phyloP scores from a whole-genome alignment of 2,329 filamentous ascomycete species.

The Clonostachys sp. region DNA sequence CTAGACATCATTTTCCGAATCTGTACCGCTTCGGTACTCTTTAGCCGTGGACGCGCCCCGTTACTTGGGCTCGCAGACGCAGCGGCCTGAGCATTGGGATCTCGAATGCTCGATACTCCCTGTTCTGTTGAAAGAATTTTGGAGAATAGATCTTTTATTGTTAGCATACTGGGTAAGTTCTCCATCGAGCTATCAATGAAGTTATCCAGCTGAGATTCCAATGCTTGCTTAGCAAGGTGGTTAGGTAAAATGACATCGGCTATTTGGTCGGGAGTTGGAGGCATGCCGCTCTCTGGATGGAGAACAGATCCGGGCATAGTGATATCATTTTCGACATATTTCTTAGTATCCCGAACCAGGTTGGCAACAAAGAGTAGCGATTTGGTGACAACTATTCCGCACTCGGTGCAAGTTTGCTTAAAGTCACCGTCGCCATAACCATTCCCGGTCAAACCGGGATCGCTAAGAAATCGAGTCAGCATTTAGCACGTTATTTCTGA shows the following conservation, averaged over 20 bases:
- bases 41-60: no score
- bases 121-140: no score
- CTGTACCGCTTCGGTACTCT: no score
- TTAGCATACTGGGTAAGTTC: no score
- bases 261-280: conserved; percentile 11
- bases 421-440: conserved; percentile 60
- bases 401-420: conserved; percentile 39
- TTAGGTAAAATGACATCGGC: background rate
- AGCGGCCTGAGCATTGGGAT: no score
- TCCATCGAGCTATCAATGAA: background rate
- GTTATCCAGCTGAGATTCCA: background rate
- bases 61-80: no score
- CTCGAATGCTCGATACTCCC: no score
- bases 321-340: conserved; percentile 16
- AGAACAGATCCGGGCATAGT: conserved; percentile 69
- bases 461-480: conserved; percentile 1
- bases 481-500: no score
- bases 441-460: no score
- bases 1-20: conserved; percentile 65
- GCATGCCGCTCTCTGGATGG: conserved; percentile 45
- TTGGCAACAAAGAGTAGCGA: conserved; percentile 56
- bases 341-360: conserved; percentile 31
- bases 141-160: no score
- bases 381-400: conserved; percentile 45
- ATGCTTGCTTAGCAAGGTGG: background rate